phyloP scores from a whole-genome alignment of 2,329 filamentous ascomycete species.

The Hypoxylon sp. region DNA sequence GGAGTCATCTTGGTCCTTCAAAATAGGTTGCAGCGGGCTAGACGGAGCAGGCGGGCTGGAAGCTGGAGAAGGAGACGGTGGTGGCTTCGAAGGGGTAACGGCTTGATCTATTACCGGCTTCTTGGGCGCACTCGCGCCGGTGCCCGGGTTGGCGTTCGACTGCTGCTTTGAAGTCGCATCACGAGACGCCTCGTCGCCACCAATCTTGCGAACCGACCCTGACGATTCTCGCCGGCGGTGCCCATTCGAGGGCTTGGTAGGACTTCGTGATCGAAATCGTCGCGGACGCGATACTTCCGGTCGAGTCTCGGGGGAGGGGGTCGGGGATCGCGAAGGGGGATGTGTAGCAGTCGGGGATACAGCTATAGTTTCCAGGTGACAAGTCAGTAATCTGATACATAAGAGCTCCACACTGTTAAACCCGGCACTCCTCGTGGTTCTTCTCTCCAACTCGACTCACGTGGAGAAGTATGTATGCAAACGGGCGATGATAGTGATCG shows the following conservation, averaged over 20 bases:
- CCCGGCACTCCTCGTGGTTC: conserved; percentile 21
- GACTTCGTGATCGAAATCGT: conserved; percentile 69
- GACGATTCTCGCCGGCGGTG: conserved; percentile 61
- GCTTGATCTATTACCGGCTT: conserved; percentile 67
- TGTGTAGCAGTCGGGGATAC: conserved; percentile 67
- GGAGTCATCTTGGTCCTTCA: conserved; percentile 60
- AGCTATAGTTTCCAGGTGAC: conserved; percentile 58
- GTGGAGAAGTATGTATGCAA: conserved; percentile 69
- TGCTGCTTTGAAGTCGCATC: conserved; percentile 53
- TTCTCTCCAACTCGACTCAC: conserved; percentile 64
- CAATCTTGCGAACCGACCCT: conserved; percentile 61
- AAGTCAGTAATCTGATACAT: conserved; percentile 44
- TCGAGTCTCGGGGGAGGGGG: conserved; percentile 68
- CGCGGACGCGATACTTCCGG: conserved; percentile 65
- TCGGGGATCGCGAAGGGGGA: conserved; percentile 68
- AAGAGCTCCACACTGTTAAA: conserved; percentile 27
- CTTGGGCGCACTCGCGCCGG: conserved; percentile 59
- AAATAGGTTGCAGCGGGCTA: conserved; percentile 54
- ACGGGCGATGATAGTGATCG: conserved; percentile 74
- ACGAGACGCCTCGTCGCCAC: conserved; percentile 61
- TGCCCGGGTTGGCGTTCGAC: conserved; percentile 57
- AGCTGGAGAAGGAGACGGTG: conserved; percentile 39
- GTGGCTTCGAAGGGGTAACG: conserved; percentile 42
- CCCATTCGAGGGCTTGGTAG: conserved; percentile 54
- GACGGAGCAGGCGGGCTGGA: conserved; percentile 45